Evolutionary conservation across 2,329 filamentous ascomycete species (phyloP).

Genomic region (Lecanicillium sp.): DNA sequence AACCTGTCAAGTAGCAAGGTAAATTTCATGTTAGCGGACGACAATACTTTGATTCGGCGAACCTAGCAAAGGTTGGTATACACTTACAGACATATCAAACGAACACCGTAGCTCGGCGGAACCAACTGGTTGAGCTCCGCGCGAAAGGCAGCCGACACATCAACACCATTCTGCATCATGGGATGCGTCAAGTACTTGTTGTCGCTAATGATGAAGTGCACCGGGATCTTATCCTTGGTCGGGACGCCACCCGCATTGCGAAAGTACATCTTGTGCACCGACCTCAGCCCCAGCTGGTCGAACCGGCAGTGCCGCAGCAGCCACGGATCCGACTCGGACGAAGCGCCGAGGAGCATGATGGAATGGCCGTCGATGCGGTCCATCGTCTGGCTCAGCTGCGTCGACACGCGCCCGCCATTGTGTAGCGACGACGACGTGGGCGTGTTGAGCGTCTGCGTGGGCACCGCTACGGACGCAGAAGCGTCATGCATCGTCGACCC

Average conservation of each 20-base stretch:
- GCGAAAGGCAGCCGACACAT: not conserved
- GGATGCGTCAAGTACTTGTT: constrained; percentile 7
- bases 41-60: too few relatives aligned
- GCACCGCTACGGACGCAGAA: too few relatives aligned
- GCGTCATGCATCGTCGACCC: not conserved
- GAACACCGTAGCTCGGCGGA: constrained; percentile 5
- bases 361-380: constrained; percentile 21
- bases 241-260: constrained; percentile 29
- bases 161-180: not conserved
- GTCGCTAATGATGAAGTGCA: constrained; percentile 16
- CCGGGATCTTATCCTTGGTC: constrained; percentile 22
- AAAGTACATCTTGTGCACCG: constrained; percentile 26
- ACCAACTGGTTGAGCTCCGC: constrained; percentile 6
- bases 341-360: constrained; percentile 22
- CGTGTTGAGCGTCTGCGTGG: constrained; percentile 2
- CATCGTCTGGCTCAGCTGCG: constrained; percentile 14
- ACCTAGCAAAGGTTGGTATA: not conserved
- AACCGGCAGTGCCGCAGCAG: constrained; percentile 26
- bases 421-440: constrained; percentile 3
- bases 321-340: constrained; percentile 26
- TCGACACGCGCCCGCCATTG: constrained; percentile 2
- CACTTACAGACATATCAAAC: constrained; percentile 9
- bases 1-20: too few relatives aligned
- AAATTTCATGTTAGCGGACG: too few relatives aligned
- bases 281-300: constrained; percentile 25